These are phyloP conservation scores for Parascedosporium putredinis DNA, from an alignment of 2,329 filamentous ascomycete species.

Conservation along the genomic window DNA sequence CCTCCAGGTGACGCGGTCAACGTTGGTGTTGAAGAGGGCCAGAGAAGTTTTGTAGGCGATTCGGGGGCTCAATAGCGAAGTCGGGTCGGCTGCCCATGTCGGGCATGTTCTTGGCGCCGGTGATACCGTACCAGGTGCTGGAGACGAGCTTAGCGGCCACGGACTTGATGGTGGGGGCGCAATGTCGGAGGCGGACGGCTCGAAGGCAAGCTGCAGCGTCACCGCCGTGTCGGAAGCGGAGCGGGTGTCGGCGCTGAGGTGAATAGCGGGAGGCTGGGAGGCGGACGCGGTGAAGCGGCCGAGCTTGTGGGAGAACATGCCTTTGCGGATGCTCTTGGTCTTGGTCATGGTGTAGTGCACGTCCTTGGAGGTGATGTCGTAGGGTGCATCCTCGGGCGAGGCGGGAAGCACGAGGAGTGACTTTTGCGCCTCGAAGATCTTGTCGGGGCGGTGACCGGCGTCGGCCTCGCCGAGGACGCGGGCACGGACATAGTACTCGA, in stretches of 20 bases:
- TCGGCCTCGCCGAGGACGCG: constrained; percentile 25
- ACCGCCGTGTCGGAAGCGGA: constrained; percentile 30
- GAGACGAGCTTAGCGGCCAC: constrained; percentile 40
- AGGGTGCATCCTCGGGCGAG: constrained; percentile 37
- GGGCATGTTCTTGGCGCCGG: constrained; percentile 34
- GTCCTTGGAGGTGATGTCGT: constrained; percentile 37
- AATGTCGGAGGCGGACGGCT: constrained; percentile 28
- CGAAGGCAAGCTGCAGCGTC: constrained; percentile 36
- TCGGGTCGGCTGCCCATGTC: constrained; percentile 36
- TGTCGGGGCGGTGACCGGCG: constrained; percentile 13
- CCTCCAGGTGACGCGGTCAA: constrained; percentile 30
- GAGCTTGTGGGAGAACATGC: constrained; percentile 39
- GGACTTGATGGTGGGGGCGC: constrained; percentile 34
- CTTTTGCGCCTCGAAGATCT: constrained; percentile 30
- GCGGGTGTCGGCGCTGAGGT: constrained; percentile 39
- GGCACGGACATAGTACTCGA: constrained; percentile 43
- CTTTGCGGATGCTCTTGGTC: constrained; percentile 42
- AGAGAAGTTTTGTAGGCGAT: constrained; percentile 36
- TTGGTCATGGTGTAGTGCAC: constrained; percentile 38
- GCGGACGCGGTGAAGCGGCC: constrained; percentile 37
- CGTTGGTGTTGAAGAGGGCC: constrained; percentile 25
- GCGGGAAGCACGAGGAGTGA: constrained; percentile 43
- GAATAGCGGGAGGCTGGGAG: constrained; percentile 35
- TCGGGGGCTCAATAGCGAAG: constrained; percentile 28
- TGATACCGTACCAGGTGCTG: constrained; percentile 40